Evolutionary conservation across 176 grass and related monocot genomes (phyloP).

Genomic region (Eremochloa ophiuroides): DNA sequence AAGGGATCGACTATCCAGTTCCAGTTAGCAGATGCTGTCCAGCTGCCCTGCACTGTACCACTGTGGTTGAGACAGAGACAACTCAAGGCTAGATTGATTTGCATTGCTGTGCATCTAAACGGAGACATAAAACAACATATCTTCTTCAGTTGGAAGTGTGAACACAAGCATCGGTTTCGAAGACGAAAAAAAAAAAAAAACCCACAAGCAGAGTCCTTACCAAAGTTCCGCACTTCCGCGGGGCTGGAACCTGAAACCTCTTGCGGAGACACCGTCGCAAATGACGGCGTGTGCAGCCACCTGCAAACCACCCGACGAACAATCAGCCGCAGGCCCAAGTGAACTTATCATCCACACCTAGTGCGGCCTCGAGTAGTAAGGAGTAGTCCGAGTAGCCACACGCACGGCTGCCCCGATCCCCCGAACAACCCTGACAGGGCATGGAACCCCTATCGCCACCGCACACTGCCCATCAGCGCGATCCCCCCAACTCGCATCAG

Average conservation of each 20-base stretch:
- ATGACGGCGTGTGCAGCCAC: constrained; percentile 73
- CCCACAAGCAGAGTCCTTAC: constrained; percentile 26
- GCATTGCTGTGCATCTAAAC: neutral
- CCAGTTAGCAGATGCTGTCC: constrained; percentile 58
- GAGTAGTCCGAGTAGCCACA: neutral
- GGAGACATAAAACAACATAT: neutral
- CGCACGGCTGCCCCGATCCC: neutral
- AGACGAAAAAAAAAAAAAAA: neutral
- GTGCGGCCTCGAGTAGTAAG: neutral
- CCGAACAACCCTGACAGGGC: neutral
- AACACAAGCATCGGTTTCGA: neutral
- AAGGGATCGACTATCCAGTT: constrained; percentile 82
- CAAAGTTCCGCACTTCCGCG: constrained; percentile 77
- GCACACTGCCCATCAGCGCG: neutral
- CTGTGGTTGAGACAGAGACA: neutral
- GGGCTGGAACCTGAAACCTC: constrained; percentile 76
- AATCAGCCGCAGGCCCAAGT: neutral
- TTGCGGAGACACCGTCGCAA: constrained; percentile 65
- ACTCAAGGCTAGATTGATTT: neutral
- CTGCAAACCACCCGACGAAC: constrained; percentile 43
- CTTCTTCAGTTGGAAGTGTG: neutral
- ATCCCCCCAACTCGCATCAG: neutral
- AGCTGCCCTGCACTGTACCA: constrained; percentile 80
- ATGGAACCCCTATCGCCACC: constrained; percentile 10
- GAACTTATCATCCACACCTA: neutral